Evolutionary conservation across 2,329 filamentous ascomycete species (phyloP), one percentile per base, ranked within the genome.

Genomic region (Didymella arachidicola): DNA sequence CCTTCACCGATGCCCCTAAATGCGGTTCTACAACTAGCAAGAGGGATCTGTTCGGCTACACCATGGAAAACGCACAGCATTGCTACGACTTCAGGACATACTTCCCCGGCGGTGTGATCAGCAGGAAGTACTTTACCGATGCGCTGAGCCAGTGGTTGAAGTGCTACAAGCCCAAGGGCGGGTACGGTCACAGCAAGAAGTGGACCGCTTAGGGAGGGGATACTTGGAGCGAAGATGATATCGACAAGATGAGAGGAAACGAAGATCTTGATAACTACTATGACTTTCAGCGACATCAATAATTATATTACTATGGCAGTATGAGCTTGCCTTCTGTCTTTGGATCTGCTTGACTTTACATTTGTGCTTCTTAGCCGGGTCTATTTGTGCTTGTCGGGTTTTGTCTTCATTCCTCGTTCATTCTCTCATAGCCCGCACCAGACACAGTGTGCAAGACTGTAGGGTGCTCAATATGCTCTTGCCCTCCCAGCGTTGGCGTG

Each of bases 101-200:
- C 4, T 75, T 77, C 30, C 66, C 64, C 0, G 71, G 67, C 1
- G 79, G 77, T 0, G 71, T 67, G 16, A 64, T 69, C 1, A 77
- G 74, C 11, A 72, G 78, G 44, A 63, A 67, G 26, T 70, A 76
- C 53, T 82, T 82, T 57, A 72, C 68, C 8, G 61, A 66, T 43
- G 81, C 81, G 27, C 68, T 84, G 68, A 71, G 66, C n/a, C 63
- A 73, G 60, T 84, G 82, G 82, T 66, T 84, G 55, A 70, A 72
- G 43, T 83, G 81, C 57, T 82, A 65, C 53, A 69, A 61, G 58
- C 57, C 56, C 0, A 58, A 53, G 56, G 49, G 49, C 3, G 55
- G 41, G 1, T 16, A 8, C 6, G 50, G 49, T 1, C 45, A 58
- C n/a, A 30, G 16, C 3, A 56, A 44, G 45, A 56, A 38, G 50